Conservation (phyloP, 2,329 filamentous ascomycete species). For the Fusarium algeriense region DNA sequence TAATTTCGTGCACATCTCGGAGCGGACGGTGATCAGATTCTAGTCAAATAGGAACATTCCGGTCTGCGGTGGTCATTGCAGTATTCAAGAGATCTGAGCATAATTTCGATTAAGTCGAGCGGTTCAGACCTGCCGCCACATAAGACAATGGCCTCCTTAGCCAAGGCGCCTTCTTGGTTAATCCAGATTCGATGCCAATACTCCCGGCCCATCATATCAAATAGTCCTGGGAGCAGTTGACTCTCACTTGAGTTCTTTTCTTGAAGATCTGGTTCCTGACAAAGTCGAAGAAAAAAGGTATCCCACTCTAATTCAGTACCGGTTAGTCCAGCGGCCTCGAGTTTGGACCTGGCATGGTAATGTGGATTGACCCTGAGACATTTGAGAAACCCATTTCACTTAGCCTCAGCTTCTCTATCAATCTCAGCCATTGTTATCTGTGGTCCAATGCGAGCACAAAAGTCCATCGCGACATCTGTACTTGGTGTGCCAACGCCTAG, state of each 20-base stretch:
- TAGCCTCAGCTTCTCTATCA: no score
- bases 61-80: background rate
- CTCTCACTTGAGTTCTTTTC: background rate
- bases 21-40: no score
- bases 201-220: background rate
- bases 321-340: no score
- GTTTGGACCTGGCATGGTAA: no score
- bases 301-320: background rate
- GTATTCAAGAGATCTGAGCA: background rate
- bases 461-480: background rate
- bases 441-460: background rate
- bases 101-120: background rate
- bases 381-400: no score
- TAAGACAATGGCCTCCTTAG: background rate
- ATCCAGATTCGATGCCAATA: constrained; percentile 9
- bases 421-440: background rate
- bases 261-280: background rate
- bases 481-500: background rate
- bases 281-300: background rate
- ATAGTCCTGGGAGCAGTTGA: rapidly evolving
- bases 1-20: rapidly evolving
- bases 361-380: no score
- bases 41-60: no score
- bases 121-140: background rate
- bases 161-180: background rate